Evolutionary conservation across 208 protist genomes (phyloP), one percentile per base, ranked within the genome.

Genomic region (Leishmania mexicana): DNA sequence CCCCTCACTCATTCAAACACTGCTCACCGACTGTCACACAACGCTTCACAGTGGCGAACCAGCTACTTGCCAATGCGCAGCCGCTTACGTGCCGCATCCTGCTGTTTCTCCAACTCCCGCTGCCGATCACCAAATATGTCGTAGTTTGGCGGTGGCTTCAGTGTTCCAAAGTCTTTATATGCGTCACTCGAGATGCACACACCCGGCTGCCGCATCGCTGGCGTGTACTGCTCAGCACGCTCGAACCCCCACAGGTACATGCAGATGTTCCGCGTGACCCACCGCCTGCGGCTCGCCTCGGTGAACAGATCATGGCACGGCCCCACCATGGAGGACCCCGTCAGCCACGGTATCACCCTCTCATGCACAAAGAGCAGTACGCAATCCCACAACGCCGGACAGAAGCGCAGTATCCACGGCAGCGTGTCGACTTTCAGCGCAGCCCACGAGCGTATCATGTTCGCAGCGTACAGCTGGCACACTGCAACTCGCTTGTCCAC

Each of bases 161-260:
- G 87, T 40, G 93, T 85, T 40, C 82, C 83, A 75, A 93, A 97
- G 79, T 93, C 92, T 78, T 97, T 88, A 45, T 89, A 53, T 79
- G 96, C 91, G 73, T 97, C 95, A 45, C 83, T 86, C 45, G 93
- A 89, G 42, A 97, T 85, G 72, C 87, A 88, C 53, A 96, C 92
- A 42, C 93, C 93, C 1, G 91, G 88, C 17, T 82, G 76, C 57
- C 90, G 92, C 92, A 97, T 96, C 75, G 92, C 93, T 42, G 74
- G 64, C 42, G 85, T 92, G 88, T 89, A 97, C 82, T 90, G 75
- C 49, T 67, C 87, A 1, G 78, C 75, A n/a, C 76, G 57, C 1
- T 77, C 76, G 78, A 97, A 96, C 53, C 95, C 95, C 95, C 95
- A 97, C 40, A 96, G 78, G 72, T 91, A 91, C 64, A 96, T 86